Base-by-base conservation (phyloP, 2,329 filamentous ascomycete species). In the Ophiognomonia clavigignenti-juglandacearum region DNA sequence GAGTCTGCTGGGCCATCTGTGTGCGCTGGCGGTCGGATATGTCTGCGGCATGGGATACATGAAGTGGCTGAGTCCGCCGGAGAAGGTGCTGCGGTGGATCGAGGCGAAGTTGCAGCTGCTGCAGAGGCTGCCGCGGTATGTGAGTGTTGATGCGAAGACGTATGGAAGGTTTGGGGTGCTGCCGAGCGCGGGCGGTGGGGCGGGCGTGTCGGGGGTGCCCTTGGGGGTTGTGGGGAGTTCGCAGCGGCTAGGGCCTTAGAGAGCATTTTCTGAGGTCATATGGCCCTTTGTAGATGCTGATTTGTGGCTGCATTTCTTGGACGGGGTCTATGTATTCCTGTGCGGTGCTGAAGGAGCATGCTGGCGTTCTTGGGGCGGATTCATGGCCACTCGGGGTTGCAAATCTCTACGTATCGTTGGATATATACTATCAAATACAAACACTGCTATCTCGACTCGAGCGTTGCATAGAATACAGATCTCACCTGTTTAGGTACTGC, bases 101-200 rank as follows among this genome's bases (percentile, higher is more conserved):
- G 93, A 98, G 68, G 81, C 80, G 16, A 95, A 92, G 63, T 70
- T 97, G 50, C 93, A 95, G 60, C 74, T 97, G 9, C 74, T 96
- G 19, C 87, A 83, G 18, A 77, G 89, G 50, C 69, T 97, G 22
- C 92, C 92, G 37, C 88, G 95, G 67, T 97, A 96, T 60, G 86
- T 97, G 39, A 95, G 88, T 47, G 84, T 96, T 14, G 92, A 97
- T 61, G 91, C 96, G 67, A 96, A 96, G 75, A 96, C 88, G 6
- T 96, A 92, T 60, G 92, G 92, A 7, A 78, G 92, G 44, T 96
- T 95, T 59, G 92, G 92, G 2, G 86, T 96, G 13, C 71, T 97
- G 47, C 92, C 59, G 54, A 60, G 60, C 34, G 62, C 65, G 61
- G 66, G 16, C 58, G 65, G 29, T n/a, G 29, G 59, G 61, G 38